phyloP scores from a whole-genome alignment of 805 yeast species.

The Scheffersomyces lignosus region DNA sequence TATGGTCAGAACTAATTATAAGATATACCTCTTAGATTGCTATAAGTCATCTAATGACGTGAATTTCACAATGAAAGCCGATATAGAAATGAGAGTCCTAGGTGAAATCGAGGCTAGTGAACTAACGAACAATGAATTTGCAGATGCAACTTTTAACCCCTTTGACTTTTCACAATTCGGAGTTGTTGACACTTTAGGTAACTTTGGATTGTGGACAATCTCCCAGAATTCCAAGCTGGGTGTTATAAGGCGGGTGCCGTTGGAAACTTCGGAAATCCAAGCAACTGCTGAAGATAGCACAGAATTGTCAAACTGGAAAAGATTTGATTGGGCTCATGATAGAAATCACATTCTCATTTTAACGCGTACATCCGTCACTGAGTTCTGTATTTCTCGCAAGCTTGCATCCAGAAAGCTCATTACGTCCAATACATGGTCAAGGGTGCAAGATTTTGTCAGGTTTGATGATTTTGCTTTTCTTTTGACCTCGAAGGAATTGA shows the following conservation, averaged over 20 bases:
- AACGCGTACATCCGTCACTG: slow-evolving; percentile 46
- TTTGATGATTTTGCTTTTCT: slow-evolving; percentile 41
- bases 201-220: slow-evolving; percentile 44
- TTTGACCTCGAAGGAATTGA: slow-evolving; percentile 66
- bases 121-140: slow-evolving; percentile 35
- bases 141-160: slow-evolving; percentile 49
- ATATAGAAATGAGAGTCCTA: slow-evolving; percentile 8
- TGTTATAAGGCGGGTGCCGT: background rate
- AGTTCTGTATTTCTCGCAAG: slow-evolving; percentile 22
- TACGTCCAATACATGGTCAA: slow-evolving; percentile 55
- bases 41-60: background rate
- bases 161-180: slow-evolving; percentile 38
- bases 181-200: slow-evolving; percentile 53
- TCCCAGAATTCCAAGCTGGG: background rate
- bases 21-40: slow-evolving; percentile 33
- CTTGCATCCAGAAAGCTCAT: slow-evolving; percentile 34
- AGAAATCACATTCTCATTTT: slow-evolving; percentile 25
- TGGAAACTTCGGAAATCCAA: background rate
- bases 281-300: slow-evolving; percentile 37
- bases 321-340: slow-evolving; percentile 45
- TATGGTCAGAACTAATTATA: slow-evolving; percentile 38
- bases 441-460: slow-evolving; percentile 45
- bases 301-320: slow-evolving; percentile 59
- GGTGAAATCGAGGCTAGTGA: slow-evolving; percentile 20
- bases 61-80: background rate